A percentile compares a stretch with the other conserved stretches of the same genome.
Evolutionary conservation across 352 stramenopile species (phyloP).

Genomic region (Phytopythium helicoides): DNA sequence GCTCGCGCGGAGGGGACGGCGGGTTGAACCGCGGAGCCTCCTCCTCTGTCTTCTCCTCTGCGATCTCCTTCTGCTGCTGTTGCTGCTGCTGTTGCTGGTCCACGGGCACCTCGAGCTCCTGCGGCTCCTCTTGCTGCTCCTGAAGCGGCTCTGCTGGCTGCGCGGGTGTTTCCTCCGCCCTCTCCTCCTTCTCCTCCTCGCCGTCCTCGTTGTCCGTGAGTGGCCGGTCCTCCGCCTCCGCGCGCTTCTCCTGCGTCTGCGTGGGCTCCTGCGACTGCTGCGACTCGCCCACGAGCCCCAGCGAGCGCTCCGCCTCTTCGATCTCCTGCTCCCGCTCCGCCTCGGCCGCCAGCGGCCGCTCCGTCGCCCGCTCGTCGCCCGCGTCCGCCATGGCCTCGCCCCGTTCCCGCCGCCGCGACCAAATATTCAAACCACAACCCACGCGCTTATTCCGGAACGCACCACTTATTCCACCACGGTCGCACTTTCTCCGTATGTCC

Average conservation of each 20-base stretch:
- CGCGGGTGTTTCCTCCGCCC: background rate
- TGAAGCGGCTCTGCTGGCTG: background rate
- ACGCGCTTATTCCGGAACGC: background rate
- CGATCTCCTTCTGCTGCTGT: background rate
- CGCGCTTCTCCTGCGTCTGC: background rate
- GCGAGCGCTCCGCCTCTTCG: conserved; percentile 1
- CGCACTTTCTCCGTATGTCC: too few relatives aligned
- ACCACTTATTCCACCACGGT: background rate
- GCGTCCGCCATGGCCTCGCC: background rate
- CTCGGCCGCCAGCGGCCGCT: background rate
- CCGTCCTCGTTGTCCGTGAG: background rate
- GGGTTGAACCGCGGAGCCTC: conserved; percentile 1
- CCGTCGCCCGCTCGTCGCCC: background rate
- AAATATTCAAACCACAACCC: conserved; percentile 1
- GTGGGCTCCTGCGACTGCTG: conserved; percentile 6
- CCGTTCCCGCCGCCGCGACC: background rate
- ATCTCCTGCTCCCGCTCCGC: background rate
- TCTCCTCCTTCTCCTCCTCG: background rate
- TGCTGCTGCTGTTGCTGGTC: background rate
- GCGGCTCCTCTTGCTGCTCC: background rate
- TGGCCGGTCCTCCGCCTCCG: background rate
- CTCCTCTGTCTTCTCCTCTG: background rate
- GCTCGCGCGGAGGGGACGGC: conserved; percentile 1
- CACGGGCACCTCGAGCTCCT: background rate
- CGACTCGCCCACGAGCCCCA: background rate